These are phyloP conservation scores for Apiospora kogelbergensis DNA, from an alignment of 2,329 filamentous ascomycete species.

Conservation along the genomic window DNA sequence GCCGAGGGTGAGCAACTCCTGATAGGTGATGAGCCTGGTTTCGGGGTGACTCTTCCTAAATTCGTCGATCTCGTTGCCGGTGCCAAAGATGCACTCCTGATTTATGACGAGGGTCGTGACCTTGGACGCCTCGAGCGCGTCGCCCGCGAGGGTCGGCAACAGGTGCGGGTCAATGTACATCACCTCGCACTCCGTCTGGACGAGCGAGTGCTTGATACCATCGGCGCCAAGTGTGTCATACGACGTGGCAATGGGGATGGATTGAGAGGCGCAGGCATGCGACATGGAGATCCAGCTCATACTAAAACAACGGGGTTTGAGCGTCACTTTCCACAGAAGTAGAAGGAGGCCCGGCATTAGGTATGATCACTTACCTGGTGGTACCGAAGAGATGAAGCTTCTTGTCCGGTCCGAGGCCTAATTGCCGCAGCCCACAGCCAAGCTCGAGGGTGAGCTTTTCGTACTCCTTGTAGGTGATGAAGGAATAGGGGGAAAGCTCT, in stretches of 20 bases:
- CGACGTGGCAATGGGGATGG: conserved; percentile 75
- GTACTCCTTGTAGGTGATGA: conserved; percentile 78
- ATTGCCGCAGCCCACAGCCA: conserved; percentile 70
- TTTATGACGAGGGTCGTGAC: not conserved
- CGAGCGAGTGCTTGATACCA: conserved; percentile 68
- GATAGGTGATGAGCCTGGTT: conserved; percentile 49
- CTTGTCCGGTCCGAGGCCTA: conserved; percentile 68
- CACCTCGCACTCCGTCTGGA: conserved; percentile 64
- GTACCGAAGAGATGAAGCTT: conserved; percentile 80
- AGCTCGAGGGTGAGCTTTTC: conserved; percentile 67
- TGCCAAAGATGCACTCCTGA: conserved; percentile 19
- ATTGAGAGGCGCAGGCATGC: conserved; percentile 67
- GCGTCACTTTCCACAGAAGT: not conserved
- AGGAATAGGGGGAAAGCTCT: conserved; percentile 77
- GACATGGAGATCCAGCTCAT: conserved; percentile 46
- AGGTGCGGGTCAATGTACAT: conserved; percentile 75
- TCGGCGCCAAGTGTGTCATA: conserved; percentile 76
- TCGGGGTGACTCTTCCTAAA: not conserved
- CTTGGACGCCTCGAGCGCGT: not conserved
- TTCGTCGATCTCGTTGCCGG: not conserved
- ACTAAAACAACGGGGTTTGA: not conserved
- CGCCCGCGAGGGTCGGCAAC: not conserved
- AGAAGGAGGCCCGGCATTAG: not conserved
- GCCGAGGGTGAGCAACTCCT: conserved; percentile 50
- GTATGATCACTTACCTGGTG: conserved; percentile 54